Evolutionary conservation across 169 alveolate genomes (phyloP).

Genomic region (Plasmodium knowlesi): DNA sequence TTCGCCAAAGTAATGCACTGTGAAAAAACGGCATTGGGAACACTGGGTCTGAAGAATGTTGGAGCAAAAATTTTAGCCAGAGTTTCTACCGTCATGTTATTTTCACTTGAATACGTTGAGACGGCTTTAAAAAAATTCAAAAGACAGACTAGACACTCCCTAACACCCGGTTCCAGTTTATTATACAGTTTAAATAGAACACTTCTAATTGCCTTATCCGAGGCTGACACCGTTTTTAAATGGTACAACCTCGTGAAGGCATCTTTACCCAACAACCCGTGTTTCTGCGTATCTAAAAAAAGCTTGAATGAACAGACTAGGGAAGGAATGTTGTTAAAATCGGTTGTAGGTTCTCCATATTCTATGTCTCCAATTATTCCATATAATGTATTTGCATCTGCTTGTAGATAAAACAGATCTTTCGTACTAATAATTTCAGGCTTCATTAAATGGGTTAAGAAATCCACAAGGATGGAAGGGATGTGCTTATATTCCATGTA

Average conservation of each 20-base stretch:
- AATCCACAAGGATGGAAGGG: conserved; percentile 78
- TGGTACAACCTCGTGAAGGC: conserved; percentile 48
- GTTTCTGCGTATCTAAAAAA: conserved; percentile 79
- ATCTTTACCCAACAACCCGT: conserved; percentile 80
- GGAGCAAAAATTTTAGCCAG: conserved; percentile 45
- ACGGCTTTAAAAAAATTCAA: conserved; percentile 56
- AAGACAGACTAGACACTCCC: conserved; percentile 31
- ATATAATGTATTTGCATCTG: conserved; percentile 76
- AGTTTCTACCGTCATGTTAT: conserved; percentile 56
- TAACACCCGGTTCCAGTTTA: conserved; percentile 36
- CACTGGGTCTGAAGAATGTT: conserved; percentile 34
- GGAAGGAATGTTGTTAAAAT: conserved; percentile 72
- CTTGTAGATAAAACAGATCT: conserved; percentile 79
- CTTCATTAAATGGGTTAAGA: conserved; percentile 73
- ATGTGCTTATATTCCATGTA: conserved; percentile 80
- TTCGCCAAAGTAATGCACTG: conserved; percentile 58
- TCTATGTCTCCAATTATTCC: conserved; percentile 76
- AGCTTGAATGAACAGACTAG: conserved; percentile 81
- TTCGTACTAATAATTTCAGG: conserved; percentile 78
- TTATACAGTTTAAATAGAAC: conserved; percentile 39
- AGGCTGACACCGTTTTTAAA: conserved; percentile 62
- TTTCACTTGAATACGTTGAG: conserved; percentile 46
- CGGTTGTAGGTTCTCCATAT: conserved; percentile 79
- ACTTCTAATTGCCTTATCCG: conserved; percentile 35
- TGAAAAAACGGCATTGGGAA: conserved; percentile 26